A percentile compares a stretch with the other conserved stretches of the same genome.
These are phyloP conservation scores for Tricholoma sp. DNA, from an alignment of 768 basidiomycete genomes.

Conservation along the genomic window DNA sequence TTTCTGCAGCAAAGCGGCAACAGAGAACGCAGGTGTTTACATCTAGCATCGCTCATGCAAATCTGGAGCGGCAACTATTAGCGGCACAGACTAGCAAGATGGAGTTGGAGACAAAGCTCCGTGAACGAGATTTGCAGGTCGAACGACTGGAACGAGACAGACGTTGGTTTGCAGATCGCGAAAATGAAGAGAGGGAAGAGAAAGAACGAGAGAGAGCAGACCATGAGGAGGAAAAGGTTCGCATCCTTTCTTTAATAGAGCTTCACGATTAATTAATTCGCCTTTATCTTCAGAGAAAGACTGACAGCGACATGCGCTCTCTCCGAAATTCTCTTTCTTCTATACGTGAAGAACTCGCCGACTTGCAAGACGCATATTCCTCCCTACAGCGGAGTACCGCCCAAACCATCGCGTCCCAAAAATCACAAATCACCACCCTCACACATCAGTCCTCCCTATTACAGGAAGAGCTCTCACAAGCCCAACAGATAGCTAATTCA, in stretches of 20 bases:
- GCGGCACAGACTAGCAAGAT: conserved; percentile 55
- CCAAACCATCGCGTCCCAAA: conserved; percentile 46
- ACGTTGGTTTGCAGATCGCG: conserved; percentile 62
- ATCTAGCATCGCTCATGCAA: conserved; percentile 54
- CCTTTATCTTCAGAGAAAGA: conserved; percentile 32
- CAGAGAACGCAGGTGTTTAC: conserved; percentile 61
- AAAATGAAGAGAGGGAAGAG: conserved; percentile 63
- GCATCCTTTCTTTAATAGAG: conserved; percentile 10
- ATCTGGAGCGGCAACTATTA: conserved; percentile 64
- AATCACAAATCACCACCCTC: conserved; percentile 45
- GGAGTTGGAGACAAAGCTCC: conserved; percentile 63
- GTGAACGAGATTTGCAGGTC: conserved; percentile 57
- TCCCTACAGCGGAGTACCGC: conserved; percentile 41
- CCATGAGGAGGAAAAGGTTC: conserved; percentile 56
- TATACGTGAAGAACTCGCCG: conserved; percentile 54
- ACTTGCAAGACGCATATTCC: conserved; percentile 54
- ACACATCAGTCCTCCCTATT: conserved; percentile 41
- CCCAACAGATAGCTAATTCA: conserved; percentile 35
- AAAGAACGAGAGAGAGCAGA: conserved; percentile 52
- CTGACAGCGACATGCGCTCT: conserved; percentile 46
- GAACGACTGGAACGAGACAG: conserved; percentile 69
- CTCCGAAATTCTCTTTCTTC: conserved; percentile 44
- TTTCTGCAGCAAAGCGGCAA: conserved; percentile 61
- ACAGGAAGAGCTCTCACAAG: conserved; percentile 41
- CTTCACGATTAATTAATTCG: background rate